Percentiles rank a stretch among this genome's conserved stretches.
Conservation (phyloP, 352 stramenopile species). For the Phytophthora pisi region DNA sequence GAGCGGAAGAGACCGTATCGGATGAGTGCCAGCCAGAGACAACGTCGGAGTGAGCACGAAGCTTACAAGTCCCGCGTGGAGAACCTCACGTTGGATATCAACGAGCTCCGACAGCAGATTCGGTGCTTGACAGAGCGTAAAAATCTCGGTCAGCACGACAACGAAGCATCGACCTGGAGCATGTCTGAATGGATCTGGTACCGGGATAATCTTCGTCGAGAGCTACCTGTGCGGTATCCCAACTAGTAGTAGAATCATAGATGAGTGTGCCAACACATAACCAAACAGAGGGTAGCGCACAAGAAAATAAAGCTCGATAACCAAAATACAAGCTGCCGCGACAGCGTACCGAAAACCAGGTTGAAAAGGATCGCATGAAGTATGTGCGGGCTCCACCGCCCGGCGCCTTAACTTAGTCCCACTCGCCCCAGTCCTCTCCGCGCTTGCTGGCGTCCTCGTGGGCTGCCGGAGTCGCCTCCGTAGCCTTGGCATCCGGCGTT, state of each 20-base stretch:
- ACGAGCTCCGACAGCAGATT: background rate
- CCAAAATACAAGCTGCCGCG: constrained; percentile 4
- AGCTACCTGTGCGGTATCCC: too few relatives aligned
- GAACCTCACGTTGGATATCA: background rate
- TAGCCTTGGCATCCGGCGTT: constrained; percentile 12
- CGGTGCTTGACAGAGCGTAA: background rate
- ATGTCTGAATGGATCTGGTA: too few relatives aligned
- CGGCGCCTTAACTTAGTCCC: constrained; percentile 50
- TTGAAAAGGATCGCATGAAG: constrained; percentile 27
- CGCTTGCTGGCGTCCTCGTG: constrained; percentile 47
- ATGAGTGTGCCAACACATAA: background rate
- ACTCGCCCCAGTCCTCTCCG: constrained; percentile 74
- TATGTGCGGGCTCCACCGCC: constrained; percentile 12
- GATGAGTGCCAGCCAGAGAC: too few relatives aligned
- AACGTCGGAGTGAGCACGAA: too few relatives aligned
- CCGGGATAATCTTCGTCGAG: too few relatives aligned
- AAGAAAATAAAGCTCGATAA: constrained; percentile 18
- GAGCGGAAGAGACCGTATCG: too few relatives aligned
- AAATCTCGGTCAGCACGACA: too few relatives aligned
- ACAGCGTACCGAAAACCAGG: constrained; percentile 13
- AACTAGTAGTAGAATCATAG: too few relatives aligned
- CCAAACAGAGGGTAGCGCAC: background rate
- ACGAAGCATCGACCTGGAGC: too few relatives aligned
- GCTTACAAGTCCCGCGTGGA: too few relatives aligned
- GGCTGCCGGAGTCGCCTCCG: constrained; percentile 19